Conservation (phyloP, 768 basidiomycete genomes). For the Psilocybe cubensis region DNA sequence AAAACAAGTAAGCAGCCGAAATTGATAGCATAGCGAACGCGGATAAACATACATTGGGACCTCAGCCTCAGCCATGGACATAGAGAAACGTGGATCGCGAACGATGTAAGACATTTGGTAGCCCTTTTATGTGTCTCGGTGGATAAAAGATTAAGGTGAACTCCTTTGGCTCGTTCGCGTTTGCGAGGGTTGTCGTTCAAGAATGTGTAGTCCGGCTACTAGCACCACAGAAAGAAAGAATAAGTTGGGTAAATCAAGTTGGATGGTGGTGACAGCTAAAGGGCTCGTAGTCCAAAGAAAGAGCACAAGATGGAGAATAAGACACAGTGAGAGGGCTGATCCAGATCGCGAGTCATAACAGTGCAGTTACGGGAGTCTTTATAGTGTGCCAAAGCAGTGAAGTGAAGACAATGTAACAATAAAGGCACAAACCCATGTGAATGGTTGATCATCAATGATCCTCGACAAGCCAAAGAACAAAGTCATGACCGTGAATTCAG, state of each 20-base stretch:
- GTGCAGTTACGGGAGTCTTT: not conserved
- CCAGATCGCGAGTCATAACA: constrained; percentile 26
- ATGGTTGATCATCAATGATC: no score
- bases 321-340: constrained; percentile 23
- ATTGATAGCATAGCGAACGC: not conserved
- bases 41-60: constrained; percentile 13
- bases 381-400: not conserved
- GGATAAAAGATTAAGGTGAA: not conserved
- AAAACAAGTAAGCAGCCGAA: not conserved
- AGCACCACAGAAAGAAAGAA: constrained; percentile 22
- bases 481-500: not conserved
- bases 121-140: no score
- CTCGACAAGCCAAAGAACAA: not conserved
- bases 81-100: constrained; percentile 34
- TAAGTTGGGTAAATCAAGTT: constrained; percentile 15
- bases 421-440: not conserved
- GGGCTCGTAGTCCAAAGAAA: constrained; percentile 6
- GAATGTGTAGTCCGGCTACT: constrained; percentile 18
- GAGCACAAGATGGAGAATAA: constrained; percentile 7
- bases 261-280: constrained; percentile 10
- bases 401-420: constrained; percentile 7
- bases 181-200: constrained; percentile 3
- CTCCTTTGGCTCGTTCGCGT: not conserved
- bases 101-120: constrained; percentile 24
- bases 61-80: constrained; percentile 28